phyloP scores from a whole-genome alignment of 2,329 filamentous ascomycete species.

The Aspergillus viridinutans region DNA sequence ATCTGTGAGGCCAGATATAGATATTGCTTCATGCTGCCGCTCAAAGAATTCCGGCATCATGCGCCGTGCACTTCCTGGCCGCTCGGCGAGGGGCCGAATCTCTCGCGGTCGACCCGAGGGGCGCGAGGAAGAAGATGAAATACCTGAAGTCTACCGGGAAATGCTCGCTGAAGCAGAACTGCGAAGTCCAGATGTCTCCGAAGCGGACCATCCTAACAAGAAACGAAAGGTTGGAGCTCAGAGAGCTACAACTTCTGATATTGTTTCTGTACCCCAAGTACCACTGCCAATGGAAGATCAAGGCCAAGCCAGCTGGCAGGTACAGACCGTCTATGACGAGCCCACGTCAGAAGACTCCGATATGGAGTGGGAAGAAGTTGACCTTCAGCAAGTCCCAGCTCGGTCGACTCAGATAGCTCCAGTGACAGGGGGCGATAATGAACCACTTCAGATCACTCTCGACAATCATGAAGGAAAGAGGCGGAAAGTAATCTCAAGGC shows the following conservation, averaged over 20 bases:
- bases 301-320: constrained; percentile 9
- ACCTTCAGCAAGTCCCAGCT: constrained; percentile 35
- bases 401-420: constrained; percentile 17
- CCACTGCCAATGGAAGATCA: constrained; percentile 4
- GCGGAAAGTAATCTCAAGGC: constrained; percentile 30
- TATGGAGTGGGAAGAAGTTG: constrained; percentile 61
- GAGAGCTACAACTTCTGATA: constrained; percentile 7
- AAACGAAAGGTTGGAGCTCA: constrained; percentile 34
- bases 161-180: constrained; percentile 40
- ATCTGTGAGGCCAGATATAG: neutral
- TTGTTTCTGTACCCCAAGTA: constrained; percentile 10
- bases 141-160: constrained; percentile 38
- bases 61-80: constrained; percentile 15
- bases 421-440: constrained; percentile 14
- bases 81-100: constrained; percentile 12
- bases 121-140: constrained; percentile 18
- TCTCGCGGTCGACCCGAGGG: constrained; percentile 9
- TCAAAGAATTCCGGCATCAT: constrained; percentile 10
- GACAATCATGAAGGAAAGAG: constrained; percentile 26
- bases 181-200: constrained; percentile 23
- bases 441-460: constrained; percentile 35
- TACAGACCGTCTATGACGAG: constrained; percentile 35
- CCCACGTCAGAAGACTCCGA: constrained; percentile 56
- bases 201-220: constrained; percentile 31
- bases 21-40: constrained; percentile 11